Conservation (phyloP, 2,329 filamentous ascomycete genomes). For the Penicillium sp. region DNA sequence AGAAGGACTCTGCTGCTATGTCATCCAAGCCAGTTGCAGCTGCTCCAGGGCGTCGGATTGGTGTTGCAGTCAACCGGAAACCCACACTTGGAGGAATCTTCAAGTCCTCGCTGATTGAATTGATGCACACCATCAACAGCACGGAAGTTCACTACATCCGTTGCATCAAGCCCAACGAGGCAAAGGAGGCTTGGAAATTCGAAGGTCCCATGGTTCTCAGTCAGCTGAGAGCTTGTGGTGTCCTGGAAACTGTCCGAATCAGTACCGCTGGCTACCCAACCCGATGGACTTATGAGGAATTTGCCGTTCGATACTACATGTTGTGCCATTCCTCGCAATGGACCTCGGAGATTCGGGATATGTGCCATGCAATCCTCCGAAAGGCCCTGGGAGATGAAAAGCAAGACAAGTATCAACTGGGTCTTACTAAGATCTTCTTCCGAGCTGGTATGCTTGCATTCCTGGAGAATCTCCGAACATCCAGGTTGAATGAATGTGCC, state of each 20-base stretch:
- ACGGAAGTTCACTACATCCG: conserved; percentile 99
- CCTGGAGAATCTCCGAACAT: conserved; percentile 89
- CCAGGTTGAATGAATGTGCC: conserved; percentile 85
- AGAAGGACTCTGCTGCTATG: conserved; percentile 70
- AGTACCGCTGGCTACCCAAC: conserved; percentile 97
- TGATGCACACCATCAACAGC: conserved; percentile 96
- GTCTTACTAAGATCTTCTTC: conserved; percentile 99
- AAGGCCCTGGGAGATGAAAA: conserved; percentile 81
- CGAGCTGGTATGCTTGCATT: conserved; percentile 98
- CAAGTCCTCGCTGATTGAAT: conserved; percentile 95
- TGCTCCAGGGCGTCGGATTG: conserved; percentile 76
- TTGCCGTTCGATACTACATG: conserved; percentile 97
- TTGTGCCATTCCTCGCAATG: conserved; percentile 83
- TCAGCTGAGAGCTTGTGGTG: conserved; percentile 96
- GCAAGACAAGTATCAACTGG: conserved; percentile 93
- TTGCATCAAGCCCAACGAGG: conserved; percentile 98
- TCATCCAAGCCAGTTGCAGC: conserved; percentile 73
- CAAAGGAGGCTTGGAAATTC: conserved; percentile 95
- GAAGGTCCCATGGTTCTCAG: conserved; percentile 98
- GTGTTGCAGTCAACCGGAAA: conserved; percentile 90
- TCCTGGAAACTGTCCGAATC: conserved; percentile 95
- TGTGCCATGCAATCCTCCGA: conserved; percentile 88
- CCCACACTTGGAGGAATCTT: conserved; percentile 97
- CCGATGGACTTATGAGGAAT: conserved; percentile 98
- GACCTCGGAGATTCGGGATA: conserved; percentile 89